Evolutionary conservation across 1,139 yeast genomes (phyloP).

Genomic region (Zygoascus hellenicus): DNA sequence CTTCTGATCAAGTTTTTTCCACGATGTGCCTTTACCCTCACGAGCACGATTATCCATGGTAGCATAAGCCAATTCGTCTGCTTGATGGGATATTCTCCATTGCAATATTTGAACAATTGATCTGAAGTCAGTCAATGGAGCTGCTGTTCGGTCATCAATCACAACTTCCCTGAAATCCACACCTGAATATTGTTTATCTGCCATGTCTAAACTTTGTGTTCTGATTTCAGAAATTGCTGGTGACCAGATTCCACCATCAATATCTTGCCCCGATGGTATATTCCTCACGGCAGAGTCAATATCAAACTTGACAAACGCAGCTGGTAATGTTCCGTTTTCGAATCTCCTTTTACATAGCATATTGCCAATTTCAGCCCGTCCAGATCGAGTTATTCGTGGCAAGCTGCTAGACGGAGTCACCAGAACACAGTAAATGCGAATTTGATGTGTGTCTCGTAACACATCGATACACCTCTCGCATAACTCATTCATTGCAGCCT

Average conservation of each 20-base stretch:
- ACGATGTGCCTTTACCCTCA: slow-evolving; percentile 56
- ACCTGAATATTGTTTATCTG: slow-evolving; percentile 63
- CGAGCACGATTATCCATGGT: slow-evolving; percentile 44
- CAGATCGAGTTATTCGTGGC: slow-evolving; percentile 79
- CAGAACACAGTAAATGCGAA: slow-evolving; percentile 75
- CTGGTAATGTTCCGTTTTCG: slow-evolving; percentile 66
- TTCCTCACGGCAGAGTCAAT: slow-evolving; percentile 60
- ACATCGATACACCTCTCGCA: slow-evolving; percentile 71
- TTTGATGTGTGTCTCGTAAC: slow-evolving; percentile 61
- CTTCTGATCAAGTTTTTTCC: slow-evolving; percentile 78
- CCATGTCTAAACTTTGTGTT: slow-evolving; percentile 41
- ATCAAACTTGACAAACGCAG: slow-evolving; percentile 78
- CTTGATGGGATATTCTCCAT: slow-evolving; percentile 67
- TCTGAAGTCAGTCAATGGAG: slow-evolving; percentile 65
- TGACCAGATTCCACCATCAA: slow-evolving; percentile 82
- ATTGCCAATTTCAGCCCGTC: slow-evolving; percentile 87
- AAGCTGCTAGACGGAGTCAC: slow-evolving; percentile 77
- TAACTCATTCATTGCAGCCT: slow-evolving; percentile 57
- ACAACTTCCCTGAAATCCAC: slow-evolving; percentile 72
- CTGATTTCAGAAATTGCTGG: slow-evolving; percentile 59
- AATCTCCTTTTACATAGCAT: slow-evolving; percentile 83
- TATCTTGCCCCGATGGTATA: slow-evolving; percentile 73
- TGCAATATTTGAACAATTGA: slow-evolving; percentile 70
- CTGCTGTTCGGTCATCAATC: slow-evolving; percentile 71
- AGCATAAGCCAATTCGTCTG: slow-evolving; percentile 79